Evolutionary conservation across 331 rosid genomes (phyloP), one percentile per base, ranked within the genome.

Genomic region (Malus hybrid): DNA sequence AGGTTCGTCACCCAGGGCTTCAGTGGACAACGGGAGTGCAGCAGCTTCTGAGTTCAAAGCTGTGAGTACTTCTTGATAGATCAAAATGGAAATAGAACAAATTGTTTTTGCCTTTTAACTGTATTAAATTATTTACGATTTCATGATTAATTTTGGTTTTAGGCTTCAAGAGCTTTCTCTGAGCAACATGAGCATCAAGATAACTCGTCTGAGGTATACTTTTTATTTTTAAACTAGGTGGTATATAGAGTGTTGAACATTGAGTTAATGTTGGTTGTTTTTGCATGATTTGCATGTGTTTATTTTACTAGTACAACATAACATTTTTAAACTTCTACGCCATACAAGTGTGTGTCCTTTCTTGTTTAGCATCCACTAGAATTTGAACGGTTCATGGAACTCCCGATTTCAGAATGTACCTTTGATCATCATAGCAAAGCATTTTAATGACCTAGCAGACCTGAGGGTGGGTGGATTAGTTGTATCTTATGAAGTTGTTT

Each of bases 1-100:
- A 81, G 98, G 89, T 72, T 87, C 95, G 0, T 89, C 98, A 0
- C 98, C 98, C 34, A 90, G 95, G 72, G 91, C 87, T 75, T 93
- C 98, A 11, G 85, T 90, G 61, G 98, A 93, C 78, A 90, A 93
- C 44, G 96, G 95, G 20, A 87, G 83, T 65, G 75, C 82, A 28
- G 80, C 29, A 81, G 75, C 88, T 76, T 65, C 85, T 78, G 93
- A 93, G 66, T 86, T 81, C 81, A 65, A 80, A 68, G 71, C 66
- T 50, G 90, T 89, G 82, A 85, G 96, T 85, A 60, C 84, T 81
- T 55, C 83, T 77, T 55, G 39, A 74, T 75, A 56, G 33, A 28
- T 73, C 70, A 39, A 44, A 8, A 19, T 44, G 75, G 30, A 28
- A 34, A 75, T 74, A 18, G 5, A 28, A 61, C 14, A 64, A 66